A percentile compares a stretch with the other conserved stretches of the same genome.
Evolutionary conservation across 2,329 filamentous ascomycete species (phyloP).

Genomic region (Cladophialophora psammophila): DNA sequence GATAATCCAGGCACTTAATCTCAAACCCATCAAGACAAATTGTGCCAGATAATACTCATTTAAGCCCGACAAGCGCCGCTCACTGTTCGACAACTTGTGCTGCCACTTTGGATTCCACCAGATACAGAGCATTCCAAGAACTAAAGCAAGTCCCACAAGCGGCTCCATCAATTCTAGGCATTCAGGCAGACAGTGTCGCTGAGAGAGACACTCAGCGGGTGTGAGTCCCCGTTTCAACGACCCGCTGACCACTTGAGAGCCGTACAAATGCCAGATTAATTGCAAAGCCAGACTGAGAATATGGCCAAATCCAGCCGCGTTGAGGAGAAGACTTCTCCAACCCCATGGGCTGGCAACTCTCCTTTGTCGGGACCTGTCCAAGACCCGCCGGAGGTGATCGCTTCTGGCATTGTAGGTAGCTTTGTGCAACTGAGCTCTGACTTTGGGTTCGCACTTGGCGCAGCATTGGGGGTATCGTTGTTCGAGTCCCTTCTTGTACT

Average conservation of each 20-base stretch:
- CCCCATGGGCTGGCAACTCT: constrained; percentile 47
- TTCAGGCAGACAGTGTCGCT: constrained; percentile 16
- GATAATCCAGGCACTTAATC: constrained; percentile 55
- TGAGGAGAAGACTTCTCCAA: constrained; percentile 55
- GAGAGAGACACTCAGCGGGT: constrained; percentile 22
- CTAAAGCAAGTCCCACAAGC: constrained; percentile 44
- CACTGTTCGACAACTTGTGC: constrained; percentile 52
- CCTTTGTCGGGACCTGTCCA: constrained; percentile 66
- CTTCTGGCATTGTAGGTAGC: constrained; percentile 83
- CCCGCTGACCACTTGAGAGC: constrained; percentile 42
- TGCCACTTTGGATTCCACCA: constrained; percentile 60
- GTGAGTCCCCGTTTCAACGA: constrained; percentile 31
- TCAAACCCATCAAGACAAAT: constrained; percentile 52
- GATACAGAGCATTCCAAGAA: constrained; percentile 53
- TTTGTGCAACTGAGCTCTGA: constrained; percentile 71
- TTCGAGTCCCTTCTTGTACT: constrained; percentile 76
- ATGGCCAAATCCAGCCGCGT: constrained; percentile 52
- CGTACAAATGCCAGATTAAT: constrained; percentile 51
- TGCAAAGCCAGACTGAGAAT: constrained; percentile 54
- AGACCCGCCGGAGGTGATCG: constrained; percentile 77
- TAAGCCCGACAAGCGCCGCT: constrained; percentile 52
- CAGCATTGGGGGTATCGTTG: constrained; percentile 89
- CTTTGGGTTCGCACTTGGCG: constrained; percentile 76
- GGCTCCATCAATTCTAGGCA: constrained; percentile 33
- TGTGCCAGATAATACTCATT: constrained; percentile 57